These are phyloP conservation scores for Apodospora peruviana DNA, from an alignment of 495 filamentous ascomycete species.

Conservation along the genomic window DNA sequence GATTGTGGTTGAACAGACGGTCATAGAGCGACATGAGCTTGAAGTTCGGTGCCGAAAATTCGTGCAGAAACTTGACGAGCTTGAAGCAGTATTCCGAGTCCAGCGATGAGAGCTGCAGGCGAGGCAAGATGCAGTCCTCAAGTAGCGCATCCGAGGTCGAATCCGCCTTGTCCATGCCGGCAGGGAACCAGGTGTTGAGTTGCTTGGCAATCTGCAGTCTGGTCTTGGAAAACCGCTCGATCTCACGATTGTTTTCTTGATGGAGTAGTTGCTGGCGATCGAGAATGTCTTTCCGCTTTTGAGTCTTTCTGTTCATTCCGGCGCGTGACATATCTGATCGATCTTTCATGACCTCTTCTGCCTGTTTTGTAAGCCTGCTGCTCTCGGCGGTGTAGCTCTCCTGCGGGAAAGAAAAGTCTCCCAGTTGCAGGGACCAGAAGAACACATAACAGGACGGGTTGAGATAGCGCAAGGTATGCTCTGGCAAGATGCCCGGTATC, in stretches of 20 bases:
- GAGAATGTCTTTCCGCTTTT: constrained; percentile 64
- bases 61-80: constrained; percentile 81
- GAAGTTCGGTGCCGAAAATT: constrained; percentile 76
- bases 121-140: constrained; percentile 85
- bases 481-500: constrained; percentile 56
- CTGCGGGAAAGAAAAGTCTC: constrained; percentile 69
- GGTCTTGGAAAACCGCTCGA: constrained; percentile 58
- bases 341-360: constrained; percentile 59
- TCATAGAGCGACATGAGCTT: constrained; percentile 79
- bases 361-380: constrained; percentile 53
- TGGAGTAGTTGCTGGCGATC: constrained; percentile 58
- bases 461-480: constrained; percentile 58
- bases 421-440: constrained; percentile 86
- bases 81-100: constrained; percentile 85
- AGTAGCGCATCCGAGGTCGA: constrained; percentile 68
- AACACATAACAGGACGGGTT: constrained; percentile 77
- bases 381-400: constrained; percentile 70
- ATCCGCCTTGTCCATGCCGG: constrained; percentile 56
- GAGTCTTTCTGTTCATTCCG: constrained; percentile 58
- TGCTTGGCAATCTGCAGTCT: constrained; percentile 64
- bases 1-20: constrained; percentile 73
- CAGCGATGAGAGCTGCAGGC: constrained; percentile 72
- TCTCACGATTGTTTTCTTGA: constrained; percentile 42
- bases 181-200: constrained; percentile 73
- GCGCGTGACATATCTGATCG: constrained; percentile 61